A percentile compares a stretch with the other conserved stretches of the same genome.
These are phyloP conservation scores for Penicillium soppii DNA, from an alignment of 495 filamentous ascomycete genomes.

Conservation along the genomic window DNA sequence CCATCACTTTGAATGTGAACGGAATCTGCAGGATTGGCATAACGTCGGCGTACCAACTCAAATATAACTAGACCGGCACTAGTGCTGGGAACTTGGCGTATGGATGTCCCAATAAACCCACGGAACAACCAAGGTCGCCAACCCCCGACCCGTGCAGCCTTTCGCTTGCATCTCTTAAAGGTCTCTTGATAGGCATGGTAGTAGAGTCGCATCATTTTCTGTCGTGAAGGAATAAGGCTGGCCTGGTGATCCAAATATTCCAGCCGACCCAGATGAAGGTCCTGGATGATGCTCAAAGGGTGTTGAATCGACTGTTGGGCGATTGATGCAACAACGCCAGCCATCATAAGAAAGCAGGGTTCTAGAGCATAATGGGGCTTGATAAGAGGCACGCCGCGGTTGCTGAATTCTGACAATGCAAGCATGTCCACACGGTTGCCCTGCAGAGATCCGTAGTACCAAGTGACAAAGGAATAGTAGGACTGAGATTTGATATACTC, in stretches of 20 bases:
- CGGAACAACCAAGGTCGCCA: constrained; percentile 73
- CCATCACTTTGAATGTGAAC: constrained; percentile 65
- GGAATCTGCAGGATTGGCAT: constrained; percentile 65
- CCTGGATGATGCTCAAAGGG: constrained; percentile 72
- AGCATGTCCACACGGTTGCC: constrained; percentile 29
- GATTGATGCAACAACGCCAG: constrained; percentile 73
- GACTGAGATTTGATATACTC: constrained; percentile 84
- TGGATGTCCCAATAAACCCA: constrained; percentile 70
- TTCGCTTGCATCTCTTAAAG: constrained; percentile 62
- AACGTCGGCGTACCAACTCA: constrained; percentile 79
- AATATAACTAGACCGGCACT: constrained; percentile 89
- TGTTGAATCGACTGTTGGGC: constrained; percentile 78
- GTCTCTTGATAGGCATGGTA: constrained; percentile 76
- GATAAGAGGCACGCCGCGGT: constrained; percentile 54
- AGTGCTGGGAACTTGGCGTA: constrained; percentile 83
- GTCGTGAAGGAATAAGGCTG: constrained; percentile 43
- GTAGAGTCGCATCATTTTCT: constrained; percentile 62
- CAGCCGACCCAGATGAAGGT: constrained; percentile 73
- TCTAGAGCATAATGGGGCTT: constrained; percentile 84
- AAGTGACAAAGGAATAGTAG: constrained; percentile 77
- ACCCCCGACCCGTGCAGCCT: constrained; percentile 61
- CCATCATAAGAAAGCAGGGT: constrained; percentile 74
- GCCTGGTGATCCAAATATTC: constrained; percentile 72
- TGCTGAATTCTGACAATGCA: constrained; percentile 20
- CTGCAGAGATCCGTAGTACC: constrained; percentile 66